Evolutionary conservation across 352 stramenopile genomes (phyloP).

Genomic region (Globisporangium uncinulatum): DNA sequence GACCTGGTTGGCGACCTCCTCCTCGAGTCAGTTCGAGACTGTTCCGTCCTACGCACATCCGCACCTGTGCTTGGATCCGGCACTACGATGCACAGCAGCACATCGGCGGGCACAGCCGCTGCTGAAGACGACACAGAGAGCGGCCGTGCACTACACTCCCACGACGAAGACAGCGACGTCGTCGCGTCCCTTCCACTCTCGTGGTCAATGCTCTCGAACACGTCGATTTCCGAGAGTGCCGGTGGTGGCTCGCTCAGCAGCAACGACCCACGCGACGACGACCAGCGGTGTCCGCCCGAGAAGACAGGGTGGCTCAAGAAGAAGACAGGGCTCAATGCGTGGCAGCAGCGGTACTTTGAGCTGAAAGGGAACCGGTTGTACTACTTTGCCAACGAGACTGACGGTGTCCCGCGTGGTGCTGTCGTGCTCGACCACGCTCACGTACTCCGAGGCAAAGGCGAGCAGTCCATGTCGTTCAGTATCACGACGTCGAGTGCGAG

Average conservation of each 20-base stretch:
- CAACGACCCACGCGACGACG: slow-evolving; percentile 18
- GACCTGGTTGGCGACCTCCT: too few species aligned
- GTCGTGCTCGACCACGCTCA: slow-evolving; percentile 68
- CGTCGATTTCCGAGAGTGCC: slow-evolving; percentile 27
- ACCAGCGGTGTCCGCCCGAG: slow-evolving; percentile 30
- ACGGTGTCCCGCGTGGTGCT: slow-evolving; percentile 65
- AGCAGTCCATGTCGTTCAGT: slow-evolving; percentile 61
- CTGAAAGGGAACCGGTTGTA: slow-evolving; percentile 76
- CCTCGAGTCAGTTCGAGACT: too few species aligned
- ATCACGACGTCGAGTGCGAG: slow-evolving; percentile 60
- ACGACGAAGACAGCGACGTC: slow-evolving; percentile 26
- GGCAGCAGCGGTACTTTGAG: slow-evolving; percentile 77
- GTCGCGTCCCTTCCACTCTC: slow-evolving; percentile 41
- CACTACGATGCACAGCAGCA: slow-evolving; percentile 10
- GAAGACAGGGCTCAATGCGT: slow-evolving; percentile 70
- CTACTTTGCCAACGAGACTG: slow-evolving; percentile 70
- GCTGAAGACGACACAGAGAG: neutral
- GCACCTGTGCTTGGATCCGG: too few species aligned
- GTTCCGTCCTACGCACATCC: too few species aligned
- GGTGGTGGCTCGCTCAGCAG: slow-evolving; percentile 15
- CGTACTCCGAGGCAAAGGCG: slow-evolving; percentile 49
- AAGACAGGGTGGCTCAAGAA: slow-evolving; percentile 81
- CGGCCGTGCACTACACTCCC: slow-evolving; percentile 1
- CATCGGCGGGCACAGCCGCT: slow-evolving; percentile 1
- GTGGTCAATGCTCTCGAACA: slow-evolving; percentile 61